A percentile compares a stretch with the other conserved stretches of the same genome.
Evolutionary conservation across 2,329 filamentous ascomycete species (phyloP).

Genomic region (Neoscytalidium dimidiatum): DNA sequence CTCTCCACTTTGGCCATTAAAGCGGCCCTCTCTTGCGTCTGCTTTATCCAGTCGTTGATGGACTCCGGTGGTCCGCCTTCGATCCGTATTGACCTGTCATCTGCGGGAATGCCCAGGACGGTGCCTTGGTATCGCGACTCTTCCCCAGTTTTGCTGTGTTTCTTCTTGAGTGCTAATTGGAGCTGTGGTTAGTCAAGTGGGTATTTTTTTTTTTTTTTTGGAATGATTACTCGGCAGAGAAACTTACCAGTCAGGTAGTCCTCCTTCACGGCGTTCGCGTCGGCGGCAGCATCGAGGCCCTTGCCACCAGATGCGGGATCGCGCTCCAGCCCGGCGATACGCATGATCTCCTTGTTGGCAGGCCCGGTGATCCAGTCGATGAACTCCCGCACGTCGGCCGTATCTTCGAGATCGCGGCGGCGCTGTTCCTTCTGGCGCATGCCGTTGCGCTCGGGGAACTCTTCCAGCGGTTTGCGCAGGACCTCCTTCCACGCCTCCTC

Average conservation of each 20-base stretch:
- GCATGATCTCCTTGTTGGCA: slow-evolving; percentile 75
- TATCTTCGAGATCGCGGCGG: slow-evolving; percentile 67
- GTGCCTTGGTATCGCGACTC: slow-evolving; percentile 86
- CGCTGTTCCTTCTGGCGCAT: slow-evolving; percentile 45
- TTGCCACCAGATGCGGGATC: slow-evolving; percentile 27
- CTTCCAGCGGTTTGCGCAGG: slow-evolving; percentile 46
- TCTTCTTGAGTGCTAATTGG: slow-evolving; percentile 79
- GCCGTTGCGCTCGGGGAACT: slow-evolving; percentile 42
- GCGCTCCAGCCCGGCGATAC: slow-evolving; percentile 70
- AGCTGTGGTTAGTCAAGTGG: background rate
- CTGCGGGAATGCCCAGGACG: slow-evolving; percentile 71
- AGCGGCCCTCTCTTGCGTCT: slow-evolving; percentile 29
- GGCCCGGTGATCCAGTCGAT: slow-evolving; percentile 75
- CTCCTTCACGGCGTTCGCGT: slow-evolving; percentile 39
- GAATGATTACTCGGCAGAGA: slow-evolving; percentile 22
- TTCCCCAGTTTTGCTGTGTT: slow-evolving; percentile 85
- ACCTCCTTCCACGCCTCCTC: slow-evolving; percentile 68
- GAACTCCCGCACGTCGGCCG: slow-evolving; percentile 75
- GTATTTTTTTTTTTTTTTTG: no score
- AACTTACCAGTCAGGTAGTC: slow-evolving; percentile 48
- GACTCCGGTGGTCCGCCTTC: slow-evolving; percentile 74
- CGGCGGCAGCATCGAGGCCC: slow-evolving; percentile 49
- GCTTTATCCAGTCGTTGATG: slow-evolving; percentile 64
- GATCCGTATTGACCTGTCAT: slow-evolving; percentile 71
- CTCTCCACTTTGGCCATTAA: background rate